Evolutionary conservation across 2,329 filamentous ascomycete species (phyloP), one percentile per base, ranked within the genome.

Genomic region (Ophiostoma piceae): DNA sequence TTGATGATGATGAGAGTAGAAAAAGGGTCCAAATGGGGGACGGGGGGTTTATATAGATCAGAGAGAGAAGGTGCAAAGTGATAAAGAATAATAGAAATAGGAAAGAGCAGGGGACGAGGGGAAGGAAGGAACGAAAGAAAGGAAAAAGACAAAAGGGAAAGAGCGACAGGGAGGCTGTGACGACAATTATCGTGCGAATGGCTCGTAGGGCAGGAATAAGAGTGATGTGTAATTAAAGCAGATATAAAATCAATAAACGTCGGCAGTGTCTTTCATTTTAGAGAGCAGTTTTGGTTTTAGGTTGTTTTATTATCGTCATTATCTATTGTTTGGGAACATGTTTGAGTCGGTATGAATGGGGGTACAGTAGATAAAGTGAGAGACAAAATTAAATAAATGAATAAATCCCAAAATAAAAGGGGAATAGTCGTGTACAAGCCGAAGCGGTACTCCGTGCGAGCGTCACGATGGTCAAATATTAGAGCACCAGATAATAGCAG

Each of bases 191-290:
- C 57, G 57, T 64, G 57, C 29, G 57, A 64, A 64, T 57, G 51
- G 29, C 29, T 64, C 57, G 29, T 64, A 47, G 35, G 67, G 47
- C 65, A 69, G 51, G 57, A 67, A 64, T 39, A 67, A 57, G 57
- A 64, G 57, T 32, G 57, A 64, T 16, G 29, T 19, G 57, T 32
- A 35, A 32, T 29, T 62, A 29, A 35, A 14, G 57, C 57, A 35
- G 22, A 57, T 47, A 57, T 57, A 12, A 57, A 57, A 5, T 26
- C 16, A 26, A 57, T 57, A 57, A 57, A 57, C 51, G 26, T 26
- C 51, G 51, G 22, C 51, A 57, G 51, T 57, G 51, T 22, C 51
- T 35, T 35, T 35, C 8, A 35, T 35, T 35, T 35, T 35, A 8
- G 35, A 35, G 35, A 57, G 51, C 22, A 29, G 51, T 57, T 57